Evolutionary conservation across 441 rosid species (phyloP).

Genomic region (Erodium moschatum): DNA sequence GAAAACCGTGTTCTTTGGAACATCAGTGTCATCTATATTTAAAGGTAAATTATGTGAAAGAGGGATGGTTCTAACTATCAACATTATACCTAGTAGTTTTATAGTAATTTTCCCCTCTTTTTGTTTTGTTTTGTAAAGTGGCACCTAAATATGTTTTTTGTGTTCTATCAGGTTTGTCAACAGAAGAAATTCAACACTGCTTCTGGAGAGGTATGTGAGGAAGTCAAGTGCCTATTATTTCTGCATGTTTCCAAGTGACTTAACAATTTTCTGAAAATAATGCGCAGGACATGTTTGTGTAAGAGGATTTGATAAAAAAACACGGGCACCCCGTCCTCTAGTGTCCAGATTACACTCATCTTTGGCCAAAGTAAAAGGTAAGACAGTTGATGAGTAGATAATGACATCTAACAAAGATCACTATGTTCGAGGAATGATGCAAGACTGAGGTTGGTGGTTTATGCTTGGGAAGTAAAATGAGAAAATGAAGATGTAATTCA

Average conservation of each 20-base stretch:
- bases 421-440: neutral
- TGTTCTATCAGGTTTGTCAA: slow-evolving; percentile 55
- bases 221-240: neutral
- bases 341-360: slow-evolving; percentile 65
- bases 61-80: slow-evolving; percentile 8
- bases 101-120: slow-evolving; percentile 6
- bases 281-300: slow-evolving; percentile 88
- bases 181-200: slow-evolving; percentile 70
- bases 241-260: slow-evolving; percentile 11
- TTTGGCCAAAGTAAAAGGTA: slow-evolving; percentile 33
- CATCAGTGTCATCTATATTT: slow-evolving; percentile 81
- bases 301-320: slow-evolving; percentile 68
- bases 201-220: slow-evolving; percentile 74
- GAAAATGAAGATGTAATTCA: slow-evolving; percentile 7
- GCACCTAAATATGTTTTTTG: neutral
- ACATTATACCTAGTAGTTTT: slow-evolving; percentile 7
- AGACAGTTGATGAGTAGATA: slow-evolving; percentile 20
- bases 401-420: neutral
- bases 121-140: slow-evolving; percentile 16
- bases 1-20: slow-evolving; percentile 80
- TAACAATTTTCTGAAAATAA: slow-evolving; percentile 3
- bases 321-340: slow-evolving; percentile 81
- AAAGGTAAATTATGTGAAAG: slow-evolving; percentile 40
- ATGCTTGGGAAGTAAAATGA: slow-evolving; percentile 8
- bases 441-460: slow-evolving; percentile 13